phyloP scores from a whole-genome alignment of 352 stramenopile species.

The Phytophthora citrophthora region DNA sequence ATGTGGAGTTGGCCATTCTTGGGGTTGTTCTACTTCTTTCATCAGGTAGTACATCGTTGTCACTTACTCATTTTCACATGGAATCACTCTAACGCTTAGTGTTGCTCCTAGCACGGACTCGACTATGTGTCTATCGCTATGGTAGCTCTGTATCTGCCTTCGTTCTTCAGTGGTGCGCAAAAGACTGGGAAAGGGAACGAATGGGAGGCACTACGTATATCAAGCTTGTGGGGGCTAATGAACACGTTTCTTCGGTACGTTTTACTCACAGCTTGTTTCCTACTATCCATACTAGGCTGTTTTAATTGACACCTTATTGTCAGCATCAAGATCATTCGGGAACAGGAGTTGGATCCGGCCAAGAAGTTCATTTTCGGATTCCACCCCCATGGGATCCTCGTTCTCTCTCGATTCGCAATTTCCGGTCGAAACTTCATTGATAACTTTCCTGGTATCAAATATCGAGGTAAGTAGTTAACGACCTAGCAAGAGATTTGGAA shows the following conservation, averaged over 20 bases:
- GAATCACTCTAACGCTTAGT: not conserved
- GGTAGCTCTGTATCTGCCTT: conserved; percentile 42
- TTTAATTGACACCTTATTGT: too few species aligned
- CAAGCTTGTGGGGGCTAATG: conserved; percentile 35
- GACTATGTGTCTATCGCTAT: conserved; percentile 37
- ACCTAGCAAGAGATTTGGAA: not conserved
- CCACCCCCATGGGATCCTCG: not conserved
- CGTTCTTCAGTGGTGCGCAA: conserved; percentile 44
- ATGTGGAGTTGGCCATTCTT: conserved; percentile 25
- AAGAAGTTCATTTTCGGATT: not conserved
- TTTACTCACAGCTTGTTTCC: not conserved
- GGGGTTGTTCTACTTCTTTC: conserved; percentile 4
- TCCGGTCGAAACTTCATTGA: not conserved
- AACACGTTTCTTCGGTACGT: conserved; percentile 34
- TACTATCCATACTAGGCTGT: not conserved
- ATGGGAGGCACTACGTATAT: conserved; percentile 39
- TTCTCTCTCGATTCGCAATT: not conserved
- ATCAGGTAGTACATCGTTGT: not conserved
- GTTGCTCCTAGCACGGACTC: conserved; percentile 12
- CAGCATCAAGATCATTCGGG: not conserved
- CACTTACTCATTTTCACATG: too few species aligned
- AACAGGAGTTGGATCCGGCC: not conserved
- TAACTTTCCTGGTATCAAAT: not conserved
- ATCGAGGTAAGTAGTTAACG: not conserved
- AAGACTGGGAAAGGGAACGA: conserved; percentile 31